Evolutionary conservation across 352 stramenopile species (phyloP).

Genomic region (Phytophthora pistaciae): DNA sequence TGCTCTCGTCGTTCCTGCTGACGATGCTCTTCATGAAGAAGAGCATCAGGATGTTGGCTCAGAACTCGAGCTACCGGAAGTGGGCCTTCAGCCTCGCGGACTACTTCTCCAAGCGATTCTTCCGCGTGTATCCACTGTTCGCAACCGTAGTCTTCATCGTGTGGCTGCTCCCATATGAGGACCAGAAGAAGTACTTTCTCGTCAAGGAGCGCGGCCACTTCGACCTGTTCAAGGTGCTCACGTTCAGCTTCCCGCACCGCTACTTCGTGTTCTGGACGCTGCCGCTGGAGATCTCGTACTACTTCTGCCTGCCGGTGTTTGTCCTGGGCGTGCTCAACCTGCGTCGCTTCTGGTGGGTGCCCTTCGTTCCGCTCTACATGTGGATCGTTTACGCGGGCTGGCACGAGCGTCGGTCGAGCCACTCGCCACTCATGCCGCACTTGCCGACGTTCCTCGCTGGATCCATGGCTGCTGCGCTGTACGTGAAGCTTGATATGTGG

Average conservation of each 20-base stretch:
- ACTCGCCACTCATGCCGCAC: constrained; percentile 39
- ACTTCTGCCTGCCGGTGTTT: constrained; percentile 55
- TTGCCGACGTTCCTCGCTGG: constrained; percentile 52
- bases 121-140: constrained; percentile 48
- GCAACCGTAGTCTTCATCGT: constrained; percentile 27
- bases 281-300: constrained; percentile 60
- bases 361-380: constrained; percentile 33
- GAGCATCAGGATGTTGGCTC: constrained; percentile 30
- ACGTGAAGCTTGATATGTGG: constrained; percentile 31
- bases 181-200: constrained; percentile 41
- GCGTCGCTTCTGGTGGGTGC: constrained; percentile 46
- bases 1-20: constrained; percentile 54
- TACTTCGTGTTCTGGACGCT: constrained; percentile 69
- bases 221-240: constrained; percentile 53
- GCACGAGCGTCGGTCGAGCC: constrained; percentile 32
- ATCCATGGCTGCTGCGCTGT: constrained; percentile 50
- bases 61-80: constrained; percentile 27
- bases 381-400: constrained; percentile 40
- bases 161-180: constrained; percentile 41
- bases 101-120: constrained; percentile 52
- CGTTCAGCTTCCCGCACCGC: constrained; percentile 42
- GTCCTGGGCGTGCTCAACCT: constrained; percentile 33
- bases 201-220: constrained; percentile 43
- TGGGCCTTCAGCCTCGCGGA: constrained; percentile 37
- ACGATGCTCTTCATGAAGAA: constrained; percentile 56